Conservation (phyloP, 2,329 filamentous ascomycete genomes). For the Fusarium burgessii region DNA sequence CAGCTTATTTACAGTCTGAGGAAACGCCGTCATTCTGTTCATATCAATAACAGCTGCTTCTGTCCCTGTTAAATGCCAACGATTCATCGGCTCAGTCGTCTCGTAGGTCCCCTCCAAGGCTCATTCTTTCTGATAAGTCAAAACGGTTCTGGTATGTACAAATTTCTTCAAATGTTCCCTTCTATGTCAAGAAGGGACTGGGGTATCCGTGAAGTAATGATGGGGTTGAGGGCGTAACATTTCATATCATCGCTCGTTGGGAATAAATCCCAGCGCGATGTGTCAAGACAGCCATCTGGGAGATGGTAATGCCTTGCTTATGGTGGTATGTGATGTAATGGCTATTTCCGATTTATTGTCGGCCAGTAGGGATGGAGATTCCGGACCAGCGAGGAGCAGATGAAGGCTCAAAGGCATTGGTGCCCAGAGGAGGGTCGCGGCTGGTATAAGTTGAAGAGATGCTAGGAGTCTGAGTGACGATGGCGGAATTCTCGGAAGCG, state of each 20-base stretch:
- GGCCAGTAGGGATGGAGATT: conserved; percentile 13
- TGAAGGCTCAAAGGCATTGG: conserved; percentile 37
- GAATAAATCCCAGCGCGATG: not conserved
- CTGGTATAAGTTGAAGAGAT: conserved; percentile 9
- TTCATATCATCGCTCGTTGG: conserved; percentile 7
- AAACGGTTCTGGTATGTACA: not conserved
- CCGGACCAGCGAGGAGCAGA: conserved; percentile 42
- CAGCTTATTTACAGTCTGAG: conserved; percentile 6
- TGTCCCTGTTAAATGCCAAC: not conserved
- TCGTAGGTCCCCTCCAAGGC: not conserved
- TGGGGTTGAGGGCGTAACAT: not conserved
- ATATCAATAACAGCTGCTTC: not conserved
- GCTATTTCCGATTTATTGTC: not conserved
- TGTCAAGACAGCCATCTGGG: not conserved
- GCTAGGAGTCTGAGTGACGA: conserved; percentile 4
- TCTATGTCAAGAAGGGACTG: not conserved
- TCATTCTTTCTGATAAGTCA: not conserved
- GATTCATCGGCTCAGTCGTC: too few species aligned
- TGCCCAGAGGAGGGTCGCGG: conserved; percentile 41
- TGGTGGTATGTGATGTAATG: not conserved
- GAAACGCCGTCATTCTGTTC: not conserved
- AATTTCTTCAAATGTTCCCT: not conserved
- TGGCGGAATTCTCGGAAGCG: conserved; percentile 14
- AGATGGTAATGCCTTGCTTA: not conserved
- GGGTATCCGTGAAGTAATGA: not conserved